phyloP scores from a whole-genome alignment of 805 yeast species.

The Brettanomyces bruxellensis region DNA sequence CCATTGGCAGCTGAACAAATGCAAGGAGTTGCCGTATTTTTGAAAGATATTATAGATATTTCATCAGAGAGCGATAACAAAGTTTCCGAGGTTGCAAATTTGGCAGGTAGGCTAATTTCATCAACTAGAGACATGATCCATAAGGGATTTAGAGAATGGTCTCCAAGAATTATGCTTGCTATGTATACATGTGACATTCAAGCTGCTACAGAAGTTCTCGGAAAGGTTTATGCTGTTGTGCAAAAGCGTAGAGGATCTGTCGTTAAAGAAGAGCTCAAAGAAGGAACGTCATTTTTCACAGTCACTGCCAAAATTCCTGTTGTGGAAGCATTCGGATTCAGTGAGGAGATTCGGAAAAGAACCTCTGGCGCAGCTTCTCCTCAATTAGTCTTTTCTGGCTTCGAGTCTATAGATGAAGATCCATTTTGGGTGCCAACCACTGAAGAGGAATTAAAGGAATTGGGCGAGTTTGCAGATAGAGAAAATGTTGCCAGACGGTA shows the following conservation, averaged over 20 bases:
- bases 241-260: conserved; percentile 82
- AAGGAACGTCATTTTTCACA: conserved; percentile 94
- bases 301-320: conserved; percentile 84
- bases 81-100: conserved; percentile 32
- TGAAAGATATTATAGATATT: conserved; percentile 29
- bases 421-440: conserved; percentile 99
- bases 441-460: conserved; percentile 87
- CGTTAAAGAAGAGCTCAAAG: conserved; percentile 89
- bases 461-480: conserved; percentile 83
- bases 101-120: conserved; percentile 67
- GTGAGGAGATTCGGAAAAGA: conserved; percentile 86
- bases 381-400: conserved; percentile 85
- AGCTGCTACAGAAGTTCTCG: conserved; percentile 88
- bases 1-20: conserved; percentile 84
- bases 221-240: conserved; percentile 91
- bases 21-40: conserved; percentile 63
- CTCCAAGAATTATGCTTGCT: conserved; percentile 87
- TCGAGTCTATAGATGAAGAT: conserved; percentile 77
- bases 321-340: conserved; percentile 91
- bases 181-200: conserved; percentile 93
- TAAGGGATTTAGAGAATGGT: conserved; percentile 62
- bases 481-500: conserved; percentile 86
- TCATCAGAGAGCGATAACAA: conserved; percentile 6
- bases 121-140: conserved; percentile 67
- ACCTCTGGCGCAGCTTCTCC: conserved; percentile 98